These are phyloP conservation scores for Mucor plumbeus DNA, from an alignment of 371 early-diverging fungal species.

Conservation along the genomic window DNA sequence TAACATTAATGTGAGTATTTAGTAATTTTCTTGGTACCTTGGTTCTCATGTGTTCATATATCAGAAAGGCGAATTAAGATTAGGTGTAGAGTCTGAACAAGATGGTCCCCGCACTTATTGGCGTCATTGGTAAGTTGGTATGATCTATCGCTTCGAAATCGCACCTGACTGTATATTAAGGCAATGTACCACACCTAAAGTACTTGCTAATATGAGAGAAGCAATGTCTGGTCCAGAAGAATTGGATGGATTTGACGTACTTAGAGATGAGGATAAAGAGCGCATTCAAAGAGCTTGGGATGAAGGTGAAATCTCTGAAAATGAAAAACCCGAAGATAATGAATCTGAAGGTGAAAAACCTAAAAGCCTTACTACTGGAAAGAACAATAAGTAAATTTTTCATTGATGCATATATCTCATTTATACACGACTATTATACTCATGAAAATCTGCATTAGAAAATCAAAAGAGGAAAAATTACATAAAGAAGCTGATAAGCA, in stretches of 20 bases:
- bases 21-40: no score
- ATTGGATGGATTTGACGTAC: slow-evolving; percentile 21
- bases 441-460: no score
- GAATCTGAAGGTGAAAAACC: not conserved
- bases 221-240: slow-evolving; percentile 13
- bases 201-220: slow-evolving; percentile 26
- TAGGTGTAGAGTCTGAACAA: slow-evolving; percentile 25
- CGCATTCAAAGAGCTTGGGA: slow-evolving; percentile 26
- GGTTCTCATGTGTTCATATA: not conserved
- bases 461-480: not conserved
- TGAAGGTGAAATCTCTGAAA: slow-evolving; percentile 22
- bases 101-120: slow-evolving; percentile 10
- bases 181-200: slow-evolving; percentile 30
- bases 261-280: slow-evolving; percentile 28
- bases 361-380: no score
- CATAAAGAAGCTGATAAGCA: not conserved
- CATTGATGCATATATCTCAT: no score
- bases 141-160: no score
- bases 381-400: no score
- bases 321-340: not conserved
- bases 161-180: not conserved
- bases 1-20: not conserved
- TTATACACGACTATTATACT: no score
- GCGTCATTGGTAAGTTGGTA: slow-evolving; percentile 31
- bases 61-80: slow-evolving; percentile 29